Conservation (phyloP, 306 rosid genomes). For the Begonia loranthoides region DNA sequence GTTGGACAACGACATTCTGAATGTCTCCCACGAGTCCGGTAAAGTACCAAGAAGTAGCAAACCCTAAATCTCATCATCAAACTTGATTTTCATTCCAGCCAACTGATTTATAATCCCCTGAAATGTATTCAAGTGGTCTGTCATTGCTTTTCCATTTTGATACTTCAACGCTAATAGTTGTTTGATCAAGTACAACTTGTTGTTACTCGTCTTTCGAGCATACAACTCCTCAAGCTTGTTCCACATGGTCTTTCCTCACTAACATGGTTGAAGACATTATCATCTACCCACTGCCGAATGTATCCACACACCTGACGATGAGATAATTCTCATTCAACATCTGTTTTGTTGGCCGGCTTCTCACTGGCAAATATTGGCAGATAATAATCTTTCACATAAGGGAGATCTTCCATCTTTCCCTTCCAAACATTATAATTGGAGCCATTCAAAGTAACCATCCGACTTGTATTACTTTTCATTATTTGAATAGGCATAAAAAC, state of each 20-base stretch:
- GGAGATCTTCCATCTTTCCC: not conserved
- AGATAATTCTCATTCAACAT: not conserved
- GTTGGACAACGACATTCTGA: not conserved
- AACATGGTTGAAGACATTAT: not conserved
- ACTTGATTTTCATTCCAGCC: not conserved
- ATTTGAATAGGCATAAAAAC: no score
- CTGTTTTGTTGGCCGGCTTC: not conserved
- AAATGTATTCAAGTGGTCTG: not conserved
- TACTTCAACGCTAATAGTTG: not conserved
- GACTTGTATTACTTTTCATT: not conserved
- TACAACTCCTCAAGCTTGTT: not conserved
- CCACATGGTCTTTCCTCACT: not conserved
- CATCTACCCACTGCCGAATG: slow-evolving; percentile 1
- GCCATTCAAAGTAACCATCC: not conserved
- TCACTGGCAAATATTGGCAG: not conserved
- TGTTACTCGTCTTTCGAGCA: not conserved
- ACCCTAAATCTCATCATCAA: not conserved
- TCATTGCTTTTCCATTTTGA: not conserved
- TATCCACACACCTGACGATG: not conserved
- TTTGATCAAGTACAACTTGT: slow-evolving; percentile 1
- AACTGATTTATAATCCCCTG: not conserved
- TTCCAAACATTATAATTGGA: no score
- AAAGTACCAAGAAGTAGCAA: not conserved
- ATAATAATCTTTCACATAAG: not conserved
- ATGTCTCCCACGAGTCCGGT: not conserved